phyloP scores from a whole-genome alignment of 2,329 filamentous ascomycete species.

The Pseudogymnoascus destructans region DNA sequence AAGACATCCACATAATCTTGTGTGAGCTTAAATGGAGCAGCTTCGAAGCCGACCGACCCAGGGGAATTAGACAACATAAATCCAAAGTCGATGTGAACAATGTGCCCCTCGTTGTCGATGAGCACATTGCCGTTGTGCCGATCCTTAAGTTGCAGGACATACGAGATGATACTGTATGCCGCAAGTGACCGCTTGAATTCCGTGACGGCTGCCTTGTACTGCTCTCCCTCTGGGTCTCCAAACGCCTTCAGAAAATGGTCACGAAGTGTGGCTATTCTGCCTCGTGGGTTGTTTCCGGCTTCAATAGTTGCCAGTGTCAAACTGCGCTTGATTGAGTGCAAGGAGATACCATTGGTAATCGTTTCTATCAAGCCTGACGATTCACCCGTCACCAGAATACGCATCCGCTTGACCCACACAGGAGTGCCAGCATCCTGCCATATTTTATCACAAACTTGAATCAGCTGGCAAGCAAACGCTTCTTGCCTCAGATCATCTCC shows the following conservation, averaged over 20 bases:
- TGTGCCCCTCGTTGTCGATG: conserved; percentile 74
- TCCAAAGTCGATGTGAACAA: conserved; percentile 80
- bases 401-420: conserved; percentile 85
- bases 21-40: conserved; percentile 75
- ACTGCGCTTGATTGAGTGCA: conserved; percentile 73
- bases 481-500: conserved; percentile 73
- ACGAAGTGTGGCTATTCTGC: conserved; percentile 65
- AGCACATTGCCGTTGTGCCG: conserved; percentile 78
- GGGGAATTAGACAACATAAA: conserved; percentile 85
- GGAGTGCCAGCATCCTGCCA: conserved; percentile 62
- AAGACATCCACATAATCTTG: conserved; percentile 77
- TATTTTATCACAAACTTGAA: conserved; percentile 67
- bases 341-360: conserved; percentile 77
- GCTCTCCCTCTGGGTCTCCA: conserved; percentile 53
- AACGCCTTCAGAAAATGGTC: conserved; percentile 77
- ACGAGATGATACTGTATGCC: conserved; percentile 75
- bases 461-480: conserved; percentile 76
- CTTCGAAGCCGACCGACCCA: conserved; percentile 73
- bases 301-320: conserved; percentile 65
- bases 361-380: conserved; percentile 77
- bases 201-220: conserved; percentile 58
- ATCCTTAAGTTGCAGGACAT: conserved; percentile 73
- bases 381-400: conserved; percentile 74
- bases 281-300: conserved; percentile 56
- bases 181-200: conserved; percentile 73